Conservation (phyloP, 1,284 basidiomycete genomes). For the Puccinia coronata region DNA sequence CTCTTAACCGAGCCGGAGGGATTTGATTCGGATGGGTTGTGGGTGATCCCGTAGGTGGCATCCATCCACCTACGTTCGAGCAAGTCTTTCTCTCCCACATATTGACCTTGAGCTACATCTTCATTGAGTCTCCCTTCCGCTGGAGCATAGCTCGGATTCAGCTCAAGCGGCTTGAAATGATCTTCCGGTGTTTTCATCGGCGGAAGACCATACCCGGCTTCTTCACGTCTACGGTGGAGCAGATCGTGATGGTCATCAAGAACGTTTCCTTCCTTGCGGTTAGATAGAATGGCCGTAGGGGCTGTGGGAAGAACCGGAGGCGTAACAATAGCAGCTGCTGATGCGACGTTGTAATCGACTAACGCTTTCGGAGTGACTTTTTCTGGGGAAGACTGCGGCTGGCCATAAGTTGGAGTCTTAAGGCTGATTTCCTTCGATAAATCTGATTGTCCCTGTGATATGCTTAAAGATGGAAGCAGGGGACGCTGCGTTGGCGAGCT, state of each 20-base stretch:
- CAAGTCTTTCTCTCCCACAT: constrained; percentile 46
- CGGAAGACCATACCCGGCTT: constrained; percentile 50
- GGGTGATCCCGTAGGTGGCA: constrained; percentile 39
- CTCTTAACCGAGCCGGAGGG: constrained; percentile 9
- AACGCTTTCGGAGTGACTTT: constrained; percentile 26
- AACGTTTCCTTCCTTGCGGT: constrained; percentile 39
- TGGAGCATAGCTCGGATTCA: neutral
- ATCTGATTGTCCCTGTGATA: constrained; percentile 2
- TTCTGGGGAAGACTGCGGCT: neutral
- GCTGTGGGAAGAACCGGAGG: constrained; percentile 22
- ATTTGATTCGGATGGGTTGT: neutral
- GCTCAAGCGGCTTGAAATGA: constrained; percentile 44
- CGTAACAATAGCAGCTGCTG: constrained; percentile 47
- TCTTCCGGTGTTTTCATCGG: constrained; percentile 46
- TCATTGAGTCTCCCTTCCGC: neutral
- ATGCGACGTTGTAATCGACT: constrained; percentile 43
- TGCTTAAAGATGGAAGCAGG: neutral
- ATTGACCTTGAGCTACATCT: constrained; percentile 27
- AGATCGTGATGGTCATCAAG: constrained; percentile 48
- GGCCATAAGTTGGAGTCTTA: neutral
- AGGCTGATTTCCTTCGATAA: constrained; percentile 14
- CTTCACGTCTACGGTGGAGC: constrained; percentile 46
- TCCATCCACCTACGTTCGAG: constrained; percentile 36
- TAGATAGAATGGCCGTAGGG: constrained; percentile 6
- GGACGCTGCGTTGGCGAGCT: constrained; percentile 7